Conservation (phyloP, 345 rosid genomes). For the Gossypium arboreum region DNA sequence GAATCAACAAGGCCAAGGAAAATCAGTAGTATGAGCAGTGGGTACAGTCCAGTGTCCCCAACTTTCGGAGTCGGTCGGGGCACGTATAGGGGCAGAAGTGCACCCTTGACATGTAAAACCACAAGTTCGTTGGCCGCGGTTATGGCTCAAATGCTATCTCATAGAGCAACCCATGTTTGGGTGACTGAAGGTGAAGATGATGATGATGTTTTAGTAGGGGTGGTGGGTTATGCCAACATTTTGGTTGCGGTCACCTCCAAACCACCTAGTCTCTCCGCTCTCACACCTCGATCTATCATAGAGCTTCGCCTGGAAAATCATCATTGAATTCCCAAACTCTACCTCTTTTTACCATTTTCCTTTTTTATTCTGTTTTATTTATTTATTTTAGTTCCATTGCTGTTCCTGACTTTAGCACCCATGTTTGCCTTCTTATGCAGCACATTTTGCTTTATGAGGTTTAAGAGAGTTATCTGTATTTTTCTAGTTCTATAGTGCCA, state of each 20-base stretch:
- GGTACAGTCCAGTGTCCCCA: constrained; percentile 61
- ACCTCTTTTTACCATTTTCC: neutral
- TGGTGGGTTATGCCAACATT: constrained; percentile 22
- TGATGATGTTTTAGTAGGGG: constrained; percentile 82
- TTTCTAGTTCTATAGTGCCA: too few relatives aligned
- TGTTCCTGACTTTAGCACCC: neutral
- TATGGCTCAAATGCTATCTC: constrained; percentile 98
- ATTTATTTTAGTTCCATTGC: neutral
- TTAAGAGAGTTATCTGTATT: neutral
- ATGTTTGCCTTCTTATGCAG: neutral
- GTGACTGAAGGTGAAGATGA: constrained; percentile 64
- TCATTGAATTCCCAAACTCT: neutral
- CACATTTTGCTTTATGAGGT: neutral
- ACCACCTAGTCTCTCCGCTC: neutral
- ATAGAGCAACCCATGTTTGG: constrained; percentile 94
- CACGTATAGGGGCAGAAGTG: constrained; percentile 91
- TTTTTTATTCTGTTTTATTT: too few relatives aligned
- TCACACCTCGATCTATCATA: neutral
- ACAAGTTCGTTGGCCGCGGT: constrained; percentile 90
- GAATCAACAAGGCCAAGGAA: constrained; percentile 49
- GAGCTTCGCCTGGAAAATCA: neutral
- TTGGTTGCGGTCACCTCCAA: neutral
- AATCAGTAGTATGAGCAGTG: constrained; percentile 85
- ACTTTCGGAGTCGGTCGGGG: constrained; percentile 60
- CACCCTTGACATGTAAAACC: constrained; percentile 80